Evolutionary conservation across 2,329 filamentous ascomycete genomes (phyloP), one percentile per base, ranked within the genome.

Genomic region (Talaromyces sp.): DNA sequence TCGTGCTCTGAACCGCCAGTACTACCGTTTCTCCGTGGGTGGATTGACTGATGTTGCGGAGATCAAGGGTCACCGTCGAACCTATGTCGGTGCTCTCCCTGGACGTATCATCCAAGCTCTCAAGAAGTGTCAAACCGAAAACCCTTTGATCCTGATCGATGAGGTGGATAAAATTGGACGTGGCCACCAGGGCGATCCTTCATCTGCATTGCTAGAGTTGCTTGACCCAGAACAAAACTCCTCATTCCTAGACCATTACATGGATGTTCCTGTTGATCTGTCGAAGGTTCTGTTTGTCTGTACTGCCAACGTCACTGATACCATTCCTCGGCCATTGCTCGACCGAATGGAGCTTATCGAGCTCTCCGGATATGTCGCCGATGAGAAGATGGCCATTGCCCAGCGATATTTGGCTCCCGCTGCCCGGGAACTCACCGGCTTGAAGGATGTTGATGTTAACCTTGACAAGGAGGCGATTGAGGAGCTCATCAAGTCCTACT

Each of bases 81-180:
- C 94, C 2, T 99, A 99, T 64, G 94, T 99, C 48, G 94, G 95
- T 57, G 94, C 94, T 22, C 79, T 99, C 32, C 94, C 94, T 3
- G 95, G 94, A 46, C 89, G 95, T 54, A 96, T 99, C 69, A 97
- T 99, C 57, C 95, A 99, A 74, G 94, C 94, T 1, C 78, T 99
- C 66, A 99, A 99, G 82, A 99, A 99, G 75, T 97, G 93, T 70
- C 92, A 97, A 77, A 99, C 94, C 0, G 95, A 99, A 75, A 99
- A 99, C 71, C 94, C 94, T 24, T 81, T 99, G 27, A 91, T 99
- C 46, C 77, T 99, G 58, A 97, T 99, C 60, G 94, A 99, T 69
- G 94, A 99, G 70, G 87, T 99, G 53, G 94, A 99, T 80, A 99
- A 99, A 79, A 96, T 99, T 69, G 94, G 94, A 29, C 87, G 91